phyloP scores from a whole-genome alignment of 2,329 filamentous ascomycete genomes.

The Calonectria hawksworthii region DNA sequence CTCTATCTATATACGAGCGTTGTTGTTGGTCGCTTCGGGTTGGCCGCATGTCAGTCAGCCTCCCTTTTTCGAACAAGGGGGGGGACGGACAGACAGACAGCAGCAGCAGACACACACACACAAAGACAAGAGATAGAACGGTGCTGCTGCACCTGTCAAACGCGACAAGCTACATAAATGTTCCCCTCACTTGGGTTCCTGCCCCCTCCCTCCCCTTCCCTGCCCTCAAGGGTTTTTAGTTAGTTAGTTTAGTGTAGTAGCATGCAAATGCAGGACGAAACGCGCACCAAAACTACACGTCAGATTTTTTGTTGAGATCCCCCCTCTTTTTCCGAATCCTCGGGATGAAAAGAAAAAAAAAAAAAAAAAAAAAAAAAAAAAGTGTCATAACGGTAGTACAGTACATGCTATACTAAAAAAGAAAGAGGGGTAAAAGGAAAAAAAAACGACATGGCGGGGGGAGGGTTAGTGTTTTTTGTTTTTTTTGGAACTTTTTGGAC shows the following conservation, averaged over 20 bases:
- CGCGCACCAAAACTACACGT: conserved; percentile 1
- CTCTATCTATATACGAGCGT: neutral
- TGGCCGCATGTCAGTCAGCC: neutral
- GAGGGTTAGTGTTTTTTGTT: too few relatives aligned
- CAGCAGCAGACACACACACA: too few relatives aligned
- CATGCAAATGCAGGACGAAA: neutral
- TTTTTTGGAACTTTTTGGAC: neutral
- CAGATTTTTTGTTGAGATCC: conserved; percentile 10
- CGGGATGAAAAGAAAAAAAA: neutral
- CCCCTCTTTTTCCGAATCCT: neutral
- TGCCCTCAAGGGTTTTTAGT: too few relatives aligned
- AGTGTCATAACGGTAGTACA: neutral
- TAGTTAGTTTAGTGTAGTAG: too few relatives aligned
- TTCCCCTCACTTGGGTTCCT: neutral
- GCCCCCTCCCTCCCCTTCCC: too few relatives aligned
- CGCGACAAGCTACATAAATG: too few relatives aligned
- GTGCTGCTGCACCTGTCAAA: neutral
- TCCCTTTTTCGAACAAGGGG: neutral
- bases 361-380: neutral
- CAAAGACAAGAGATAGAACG: too few relatives aligned
- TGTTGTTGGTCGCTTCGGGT: neutral
- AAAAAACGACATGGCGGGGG: neutral
- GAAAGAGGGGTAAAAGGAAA: neutral
- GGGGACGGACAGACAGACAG: too few relatives aligned
- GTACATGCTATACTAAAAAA: neutral